Base-by-base conservation (phyloP, 2,329 filamentous ascomycete genomes). In the Septoria petroselini region DNA sequence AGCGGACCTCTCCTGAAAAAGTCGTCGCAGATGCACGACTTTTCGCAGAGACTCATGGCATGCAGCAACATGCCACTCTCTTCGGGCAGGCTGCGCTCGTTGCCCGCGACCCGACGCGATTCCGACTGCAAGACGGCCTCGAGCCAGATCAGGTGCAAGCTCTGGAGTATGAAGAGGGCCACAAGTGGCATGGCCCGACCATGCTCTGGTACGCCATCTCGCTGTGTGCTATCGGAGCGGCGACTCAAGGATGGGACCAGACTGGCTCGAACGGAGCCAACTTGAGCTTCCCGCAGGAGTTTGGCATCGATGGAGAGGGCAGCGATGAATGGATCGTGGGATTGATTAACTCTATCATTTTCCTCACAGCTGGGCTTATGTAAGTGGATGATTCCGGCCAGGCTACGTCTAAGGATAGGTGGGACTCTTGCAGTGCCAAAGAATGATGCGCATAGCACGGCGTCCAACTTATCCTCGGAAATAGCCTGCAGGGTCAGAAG, bases 161-260 rank as follows among this genome's bases (percentile, higher is more conserved):
- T 9, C 74, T 91, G 14, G 72, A 73, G 33, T 73, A 82, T 50
- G 85, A 88, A 66, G 73, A 77, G 27, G 71, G 79, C 19, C 83
- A 88, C 74, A 84, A 82, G 62, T 88, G 85, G 81, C 75, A 78
- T 52, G 76, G 84, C 29, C 82, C 84, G 0, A 72, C 62, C 59
- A 76, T 77, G 43, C 72, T 88, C 8, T 84, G 82, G 69, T 74
- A 84, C 55, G 86, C 84, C 30, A 84, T 88, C 57, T 71, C 72
- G 19, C 68, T 63, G 21, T 66, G 64, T 51, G 61, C 64, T 27
- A 52, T 65, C 39, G 62, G 64, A 21, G 63, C 63, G 34, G 62
- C 62, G 7, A 62, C 59, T n/a, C 62, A 65, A 52, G 63, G 63
- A 14, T 66, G 64, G 65, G 65, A 67, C 48, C 63, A 67, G 52